A percentile compares a stretch with the other conserved stretches of the same genome.
Evolutionary conservation across 495 filamentous ascomycete genomes (phyloP).

Genomic region (Lasiosphaeria hispida): DNA sequence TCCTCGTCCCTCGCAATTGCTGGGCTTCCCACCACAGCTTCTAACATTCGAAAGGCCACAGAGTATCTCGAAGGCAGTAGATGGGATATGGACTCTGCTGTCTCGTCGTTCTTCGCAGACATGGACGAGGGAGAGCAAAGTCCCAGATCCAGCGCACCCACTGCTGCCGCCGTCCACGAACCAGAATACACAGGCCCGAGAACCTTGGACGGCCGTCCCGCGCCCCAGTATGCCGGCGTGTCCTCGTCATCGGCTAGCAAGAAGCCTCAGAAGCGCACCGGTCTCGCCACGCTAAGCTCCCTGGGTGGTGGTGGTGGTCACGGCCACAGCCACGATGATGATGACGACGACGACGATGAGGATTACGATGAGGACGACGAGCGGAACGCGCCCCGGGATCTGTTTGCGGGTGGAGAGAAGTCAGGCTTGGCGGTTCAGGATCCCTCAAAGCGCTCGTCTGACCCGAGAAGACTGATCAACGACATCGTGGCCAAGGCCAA

Average conservation of each 20-base stretch:
- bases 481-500: constrained; percentile 82
- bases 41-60: constrained; percentile 54
- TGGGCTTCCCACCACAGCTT: no score
- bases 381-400: constrained; percentile 65
- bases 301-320: constrained; percentile 38
- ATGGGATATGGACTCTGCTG: constrained; percentile 69
- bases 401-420: constrained; percentile 96
- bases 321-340: constrained; percentile 48
- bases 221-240: constrained; percentile 39
- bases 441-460: constrained; percentile 54
- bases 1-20: no score
- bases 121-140: constrained; percentile 55
- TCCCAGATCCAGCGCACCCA: background rate
- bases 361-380: constrained; percentile 62
- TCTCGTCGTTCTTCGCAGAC: constrained; percentile 66
- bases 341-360: constrained; percentile 58
- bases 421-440: constrained; percentile 94
- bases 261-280: constrained; percentile 46
- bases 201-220: constrained; percentile 55
- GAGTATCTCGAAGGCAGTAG: constrained; percentile 63
- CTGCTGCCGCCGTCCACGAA: constrained; percentile 24
- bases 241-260: constrained; percentile 38
- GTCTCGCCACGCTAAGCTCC: constrained; percentile 57
- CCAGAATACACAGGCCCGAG: constrained; percentile 52
- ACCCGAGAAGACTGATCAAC: constrained; percentile 64